phyloP scores from a whole-genome alignment of 73 alveolate genomes.

The Tetrahymena malaccensis region DNA sequence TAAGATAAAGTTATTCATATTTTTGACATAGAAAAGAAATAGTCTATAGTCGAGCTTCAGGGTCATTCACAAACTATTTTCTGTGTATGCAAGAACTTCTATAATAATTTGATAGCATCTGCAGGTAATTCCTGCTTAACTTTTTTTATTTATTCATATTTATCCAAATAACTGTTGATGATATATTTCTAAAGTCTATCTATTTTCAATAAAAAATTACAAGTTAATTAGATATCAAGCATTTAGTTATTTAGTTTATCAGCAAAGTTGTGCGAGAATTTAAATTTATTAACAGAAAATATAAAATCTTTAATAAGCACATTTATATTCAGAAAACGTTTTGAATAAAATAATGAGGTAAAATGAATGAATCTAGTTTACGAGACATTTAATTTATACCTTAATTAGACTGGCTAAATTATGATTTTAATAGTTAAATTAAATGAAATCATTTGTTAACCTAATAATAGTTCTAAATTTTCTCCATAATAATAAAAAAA shows the following conservation, averaged over 20 bases:
- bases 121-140: background rate
- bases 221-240: background rate
- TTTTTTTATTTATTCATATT: background rate
- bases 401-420: too few species aligned
- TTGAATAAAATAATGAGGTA: background rate
- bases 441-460: too few species aligned
- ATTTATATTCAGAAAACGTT: too few species aligned
- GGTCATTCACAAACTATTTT: background rate
- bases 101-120: background rate
- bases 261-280: background rate
- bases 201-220: background rate
- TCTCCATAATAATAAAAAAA: too few species aligned
- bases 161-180: background rate
- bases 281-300: background rate
- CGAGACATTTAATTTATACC: too few species aligned
- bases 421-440: too few species aligned
- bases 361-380: too few species aligned
- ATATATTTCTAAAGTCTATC: background rate
- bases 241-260: background rate
- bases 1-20: background rate
- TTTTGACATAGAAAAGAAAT: background rate
- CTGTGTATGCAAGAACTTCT: background rate
- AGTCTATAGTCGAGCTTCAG: background rate
- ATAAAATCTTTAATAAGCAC: background rate
- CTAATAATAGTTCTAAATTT: too few species aligned